Conservation (phyloP, 2,329 filamentous ascomycete species). For the Tolypocladium endophyticum region DNA sequence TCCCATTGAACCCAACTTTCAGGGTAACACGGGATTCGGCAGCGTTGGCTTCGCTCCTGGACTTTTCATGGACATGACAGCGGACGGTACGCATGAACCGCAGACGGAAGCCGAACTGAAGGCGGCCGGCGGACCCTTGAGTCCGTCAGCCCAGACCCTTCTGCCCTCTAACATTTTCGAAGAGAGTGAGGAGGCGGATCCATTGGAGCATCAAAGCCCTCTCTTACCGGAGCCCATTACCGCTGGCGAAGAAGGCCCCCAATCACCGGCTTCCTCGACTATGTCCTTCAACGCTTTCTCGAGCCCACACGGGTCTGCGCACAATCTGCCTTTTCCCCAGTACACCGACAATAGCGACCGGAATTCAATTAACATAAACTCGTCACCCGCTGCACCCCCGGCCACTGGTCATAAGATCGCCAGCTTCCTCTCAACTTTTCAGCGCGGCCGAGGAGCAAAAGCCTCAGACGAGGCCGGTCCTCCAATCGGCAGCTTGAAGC, state of each 20-base stretch:
- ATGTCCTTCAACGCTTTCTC: slow-evolving; percentile 47
- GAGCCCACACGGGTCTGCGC: slow-evolving; percentile 50
- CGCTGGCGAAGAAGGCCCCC: slow-evolving; percentile 32
- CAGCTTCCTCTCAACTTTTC: slow-evolving; percentile 47
- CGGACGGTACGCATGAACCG: slow-evolving; percentile 24
- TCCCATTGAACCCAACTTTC: slow-evolving; percentile 30
- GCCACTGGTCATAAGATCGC: slow-evolving; percentile 27
- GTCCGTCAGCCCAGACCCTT: slow-evolving; percentile 63
- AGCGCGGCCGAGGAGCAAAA: slow-evolving; percentile 53
- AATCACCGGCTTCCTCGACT: slow-evolving; percentile 51
- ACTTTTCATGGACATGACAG: slow-evolving; percentile 39
- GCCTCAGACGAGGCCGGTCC: slow-evolving; percentile 40
- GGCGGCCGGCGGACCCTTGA: slow-evolving; percentile 58
- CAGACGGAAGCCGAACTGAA: slow-evolving; percentile 55
- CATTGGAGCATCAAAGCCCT: slow-evolving; percentile 21
- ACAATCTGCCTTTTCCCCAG: slow-evolving; percentile 44
- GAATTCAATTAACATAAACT: slow-evolving; percentile 25
- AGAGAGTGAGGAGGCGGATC: slow-evolving; percentile 51
- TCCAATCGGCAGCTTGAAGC: slow-evolving; percentile 57
- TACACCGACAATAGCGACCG: slow-evolving; percentile 37
- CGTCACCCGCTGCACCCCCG: slow-evolving; percentile 28
- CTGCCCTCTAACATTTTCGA: slow-evolving; percentile 59
- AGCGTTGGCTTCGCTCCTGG: slow-evolving; percentile 41
- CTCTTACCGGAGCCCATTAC: slow-evolving; percentile 20
- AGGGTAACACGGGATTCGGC: slow-evolving; percentile 42